A percentile compares a stretch with the other conserved stretches of the same genome.
Conservation (phyloP, 2,329 filamentous ascomycete genomes). For the Pseudogymnoascus sp. region DNA sequence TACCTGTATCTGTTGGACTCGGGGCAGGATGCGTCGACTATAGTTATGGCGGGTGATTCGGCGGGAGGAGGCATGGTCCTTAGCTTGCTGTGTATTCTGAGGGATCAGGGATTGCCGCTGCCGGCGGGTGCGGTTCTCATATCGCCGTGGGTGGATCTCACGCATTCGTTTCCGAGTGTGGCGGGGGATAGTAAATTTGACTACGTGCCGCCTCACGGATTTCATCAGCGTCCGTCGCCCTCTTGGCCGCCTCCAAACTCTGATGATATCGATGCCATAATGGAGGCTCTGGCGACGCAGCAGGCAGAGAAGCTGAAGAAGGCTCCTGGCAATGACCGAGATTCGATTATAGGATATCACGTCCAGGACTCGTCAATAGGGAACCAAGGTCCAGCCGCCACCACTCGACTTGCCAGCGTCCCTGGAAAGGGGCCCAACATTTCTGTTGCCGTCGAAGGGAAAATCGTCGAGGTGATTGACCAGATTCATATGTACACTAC, state of each 20-base stretch:
- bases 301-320: conserved; percentile 38
- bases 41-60: conserved; percentile 85
- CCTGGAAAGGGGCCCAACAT: conserved; percentile 37
- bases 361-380: conserved; percentile 22
- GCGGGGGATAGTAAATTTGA: conserved; percentile 64
- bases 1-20: conserved; percentile 72
- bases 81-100: conserved; percentile 68
- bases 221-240: conserved; percentile 79
- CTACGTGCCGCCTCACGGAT: conserved; percentile 82
- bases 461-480: conserved; percentile 68
- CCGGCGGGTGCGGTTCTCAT: conserved; percentile 87
- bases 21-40: conserved; percentile 68
- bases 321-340: conserved; percentile 26
- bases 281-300: conserved; percentile 41
- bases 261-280: conserved; percentile 55
- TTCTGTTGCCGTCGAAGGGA: conserved; percentile 63
- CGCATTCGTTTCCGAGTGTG: conserved; percentile 92
- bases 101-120: conserved; percentile 74
- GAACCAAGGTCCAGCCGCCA: conserved; percentile 20
- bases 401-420: conserved; percentile 24
- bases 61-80: conserved; percentile 88
- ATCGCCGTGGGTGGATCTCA: conserved; percentile 92
- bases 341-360: conserved; percentile 32
- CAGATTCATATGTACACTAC: conserved; percentile 86
- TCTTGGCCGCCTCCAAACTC: conserved; percentile 90